phyloP scores from a whole-genome alignment of 441 rosid species.

The Populus hybrid region DNA sequence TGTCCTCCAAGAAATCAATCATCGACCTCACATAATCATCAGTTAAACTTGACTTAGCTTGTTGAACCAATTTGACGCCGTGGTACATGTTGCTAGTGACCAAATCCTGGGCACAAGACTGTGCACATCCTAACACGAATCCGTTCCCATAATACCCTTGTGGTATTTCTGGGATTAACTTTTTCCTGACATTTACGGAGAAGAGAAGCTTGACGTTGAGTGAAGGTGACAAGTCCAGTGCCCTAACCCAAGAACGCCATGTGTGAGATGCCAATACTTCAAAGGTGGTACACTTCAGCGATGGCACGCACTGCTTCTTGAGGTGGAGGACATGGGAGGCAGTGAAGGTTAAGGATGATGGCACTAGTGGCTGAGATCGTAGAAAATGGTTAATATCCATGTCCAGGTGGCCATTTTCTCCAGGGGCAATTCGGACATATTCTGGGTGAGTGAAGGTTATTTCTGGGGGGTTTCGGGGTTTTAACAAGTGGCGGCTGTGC shows the following conservation, averaged over 20 bases:
- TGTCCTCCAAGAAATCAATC: conserved; percentile 73
- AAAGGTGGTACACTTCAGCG: conserved; percentile 77
- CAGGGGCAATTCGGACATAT: conserved; percentile 35
- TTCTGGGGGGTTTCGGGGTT: conserved; percentile 51
- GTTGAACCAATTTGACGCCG: conserved; percentile 55
- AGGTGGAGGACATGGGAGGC: conserved; percentile 48
- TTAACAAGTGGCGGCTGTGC: conserved; percentile 66
- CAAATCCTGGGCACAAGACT: conserved; percentile 49
- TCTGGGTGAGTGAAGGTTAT: conserved; percentile 39
- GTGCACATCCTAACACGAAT: conserved; percentile 74
- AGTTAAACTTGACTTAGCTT: conserved; percentile 58
- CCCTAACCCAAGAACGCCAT: conserved; percentile 82
- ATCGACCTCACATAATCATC: conserved; percentile 59
- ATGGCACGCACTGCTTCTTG: conserved; percentile 56
- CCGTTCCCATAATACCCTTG: conserved; percentile 89
- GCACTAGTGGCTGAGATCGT: conserved; percentile 60
- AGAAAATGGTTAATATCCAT: conserved; percentile 41
- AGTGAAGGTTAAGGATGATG: conserved; percentile 63
- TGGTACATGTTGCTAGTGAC: conserved; percentile 36
- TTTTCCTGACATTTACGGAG: conserved; percentile 67
- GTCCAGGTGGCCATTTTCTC: conserved; percentile 12
- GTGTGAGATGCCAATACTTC: conserved; percentile 88
- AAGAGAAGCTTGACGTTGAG: conserved; percentile 62
- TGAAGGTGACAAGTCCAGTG: conserved; percentile 54
- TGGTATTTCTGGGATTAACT: conserved; percentile 51